Percentiles rank a stretch among this genome's conserved stretches.
phyloP scores from a whole-genome alignment of 371 early-diverging fungal genomes.

The Homolaphlyctis polyrhiza region DNA sequence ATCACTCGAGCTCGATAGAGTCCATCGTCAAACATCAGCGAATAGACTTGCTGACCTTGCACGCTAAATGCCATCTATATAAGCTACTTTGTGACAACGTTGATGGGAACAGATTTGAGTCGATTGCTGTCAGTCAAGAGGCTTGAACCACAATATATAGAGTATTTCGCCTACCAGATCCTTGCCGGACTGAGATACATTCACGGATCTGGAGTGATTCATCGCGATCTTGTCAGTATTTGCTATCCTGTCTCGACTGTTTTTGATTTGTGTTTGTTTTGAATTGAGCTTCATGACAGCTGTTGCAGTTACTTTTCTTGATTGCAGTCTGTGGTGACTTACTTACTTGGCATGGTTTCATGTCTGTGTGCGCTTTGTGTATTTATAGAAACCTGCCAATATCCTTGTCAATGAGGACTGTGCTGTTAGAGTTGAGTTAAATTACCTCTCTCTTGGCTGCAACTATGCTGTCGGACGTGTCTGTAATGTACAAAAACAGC shows the following conservation, averaged over 20 bases:
- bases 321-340: background rate
- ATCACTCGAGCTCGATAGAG: conserved; percentile 11
- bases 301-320: background rate
- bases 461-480: too few relatives aligned
- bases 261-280: background rate
- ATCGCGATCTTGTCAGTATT: conserved; percentile 83
- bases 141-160: conserved; percentile 87
- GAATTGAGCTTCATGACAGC: background rate
- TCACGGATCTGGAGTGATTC: conserved; percentile 93
- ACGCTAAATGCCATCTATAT: too few relatives aligned
- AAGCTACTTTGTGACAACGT: conserved; percentile 93
- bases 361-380: background rate
- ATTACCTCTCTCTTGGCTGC: too few relatives aligned
- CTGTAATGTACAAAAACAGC: too few relatives aligned
- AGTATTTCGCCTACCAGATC: conserved; percentile 95
- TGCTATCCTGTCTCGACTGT: background rate
- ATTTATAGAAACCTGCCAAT: conserved; percentile 80
- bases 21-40: background rate
- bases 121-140: conserved; percentile 81
- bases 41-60: background rate
- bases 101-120: conserved; percentile 91
- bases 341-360: conserved; percentile 13
- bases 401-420: conserved; percentile 94
- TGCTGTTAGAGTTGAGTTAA: too few relatives aligned
- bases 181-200: conserved; percentile 60